Evolutionary conservation across 371 early-diverging fungal species (phyloP).

Genomic region (Mortierella sp.): DNA sequence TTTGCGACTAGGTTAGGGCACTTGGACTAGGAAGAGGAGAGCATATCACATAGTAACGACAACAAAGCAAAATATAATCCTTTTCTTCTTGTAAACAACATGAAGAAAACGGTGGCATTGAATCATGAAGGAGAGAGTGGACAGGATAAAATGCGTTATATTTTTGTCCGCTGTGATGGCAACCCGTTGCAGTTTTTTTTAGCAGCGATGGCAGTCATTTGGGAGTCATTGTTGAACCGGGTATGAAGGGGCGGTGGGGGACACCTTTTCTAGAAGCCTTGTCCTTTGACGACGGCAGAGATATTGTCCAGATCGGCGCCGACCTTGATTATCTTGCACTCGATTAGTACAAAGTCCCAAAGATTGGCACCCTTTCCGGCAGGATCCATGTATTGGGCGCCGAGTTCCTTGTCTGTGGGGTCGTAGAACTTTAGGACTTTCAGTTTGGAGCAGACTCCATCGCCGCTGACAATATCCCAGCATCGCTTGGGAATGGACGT

Average conservation of each 20-base stretch:
- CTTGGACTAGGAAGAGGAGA: neutral
- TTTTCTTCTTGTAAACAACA: no score
- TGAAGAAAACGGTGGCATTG: no score
- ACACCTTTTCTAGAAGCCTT: neutral
- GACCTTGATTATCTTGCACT: no score
- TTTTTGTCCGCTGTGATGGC: no score
- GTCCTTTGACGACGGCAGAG: neutral
- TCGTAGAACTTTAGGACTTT: neutral
- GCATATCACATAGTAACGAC: neutral
- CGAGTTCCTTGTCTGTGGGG: neutral
- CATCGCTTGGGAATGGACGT: neutral
- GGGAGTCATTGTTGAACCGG: neutral
- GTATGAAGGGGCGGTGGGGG: neutral
- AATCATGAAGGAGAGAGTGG: no score
- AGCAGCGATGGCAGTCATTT: no score
- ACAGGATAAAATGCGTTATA: no score
- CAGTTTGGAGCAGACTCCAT: neutral
- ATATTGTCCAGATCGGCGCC: no score
- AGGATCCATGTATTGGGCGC: neutral
- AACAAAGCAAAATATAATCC: neutral
- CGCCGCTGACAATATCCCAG: neutral
- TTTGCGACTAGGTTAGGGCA: conserved; percentile 12
- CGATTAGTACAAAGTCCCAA: neutral
- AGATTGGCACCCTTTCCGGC: neutral
- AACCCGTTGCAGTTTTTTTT: no score